These are phyloP conservation scores for Talaromyces borbonicus DNA, from an alignment of 495 filamentous ascomycete genomes.

Conservation along the genomic window DNA sequence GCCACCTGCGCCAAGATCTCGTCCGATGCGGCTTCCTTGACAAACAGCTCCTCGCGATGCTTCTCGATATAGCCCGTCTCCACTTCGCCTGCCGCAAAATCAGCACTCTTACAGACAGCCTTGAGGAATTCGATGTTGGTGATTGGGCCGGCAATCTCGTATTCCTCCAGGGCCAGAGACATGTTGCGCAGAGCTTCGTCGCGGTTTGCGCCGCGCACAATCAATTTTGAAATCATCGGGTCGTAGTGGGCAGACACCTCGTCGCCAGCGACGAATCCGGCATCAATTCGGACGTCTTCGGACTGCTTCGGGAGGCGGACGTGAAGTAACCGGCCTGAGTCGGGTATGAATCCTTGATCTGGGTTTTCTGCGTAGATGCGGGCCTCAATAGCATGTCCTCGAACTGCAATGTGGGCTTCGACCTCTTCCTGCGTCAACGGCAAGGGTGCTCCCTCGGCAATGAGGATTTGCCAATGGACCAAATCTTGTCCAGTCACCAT, in stretches of 20 bases:
- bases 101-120: constrained; percentile 63
- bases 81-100: constrained; percentile 79
- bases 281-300: constrained; percentile 77
- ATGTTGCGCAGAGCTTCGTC: constrained; percentile 78
- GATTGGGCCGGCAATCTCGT: constrained; percentile 83
- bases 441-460: constrained; percentile 79
- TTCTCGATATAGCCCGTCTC: constrained; percentile 96
- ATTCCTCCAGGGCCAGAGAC: constrained; percentile 70
- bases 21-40: constrained; percentile 37
- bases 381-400: constrained; percentile 87
- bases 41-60: constrained; percentile 65
- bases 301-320: constrained; percentile 60
- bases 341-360: constrained; percentile 78
- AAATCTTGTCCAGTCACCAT: constrained; percentile 93
- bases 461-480: constrained; percentile 91
- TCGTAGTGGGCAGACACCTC: constrained; percentile 94
- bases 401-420: constrained; percentile 58
- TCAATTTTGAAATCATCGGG: constrained; percentile 97
- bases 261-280: constrained; percentile 84
- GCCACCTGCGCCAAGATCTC: constrained; percentile 79
- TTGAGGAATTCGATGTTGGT: constrained; percentile 98
- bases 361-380: constrained; percentile 97
- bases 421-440: constrained; percentile 80
- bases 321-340: constrained; percentile 82
- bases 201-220: constrained; percentile 72